Conservation (phyloP, 2,329 filamentous ascomycete genomes). For the Cordyceps farinosa region DNA sequence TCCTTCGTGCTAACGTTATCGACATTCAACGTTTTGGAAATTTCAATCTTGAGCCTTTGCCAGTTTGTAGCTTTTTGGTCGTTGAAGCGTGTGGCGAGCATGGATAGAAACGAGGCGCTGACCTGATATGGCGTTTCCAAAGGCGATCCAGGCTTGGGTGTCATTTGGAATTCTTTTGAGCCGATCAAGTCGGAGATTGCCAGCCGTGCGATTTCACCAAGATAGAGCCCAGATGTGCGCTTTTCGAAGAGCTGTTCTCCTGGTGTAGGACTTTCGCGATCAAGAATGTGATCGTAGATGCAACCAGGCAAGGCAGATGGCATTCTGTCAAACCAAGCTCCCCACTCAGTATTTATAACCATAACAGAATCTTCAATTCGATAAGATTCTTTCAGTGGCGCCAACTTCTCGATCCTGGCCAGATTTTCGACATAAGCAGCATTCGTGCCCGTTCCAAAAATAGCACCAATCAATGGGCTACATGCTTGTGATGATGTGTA, state of each 20-base stretch:
- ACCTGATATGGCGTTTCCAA: slow-evolving; percentile 63
- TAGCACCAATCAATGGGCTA: slow-evolving; percentile 68
- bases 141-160: slow-evolving; percentile 19
- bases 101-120: slow-evolving; percentile 65
- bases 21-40: neutral
- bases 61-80: neutral
- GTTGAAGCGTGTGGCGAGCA: slow-evolving; percentile 28
- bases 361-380: slow-evolving; percentile 56
- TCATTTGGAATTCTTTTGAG: slow-evolving; percentile 15
- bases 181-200: slow-evolving; percentile 49
- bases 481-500: slow-evolving; percentile 71
- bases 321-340: slow-evolving; percentile 67
- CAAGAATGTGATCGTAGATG: slow-evolving; percentile 62
- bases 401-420: slow-evolving; percentile 58
- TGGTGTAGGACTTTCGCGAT: slow-evolving; percentile 66
- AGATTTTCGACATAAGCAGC: slow-evolving; percentile 76
- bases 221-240: slow-evolving; percentile 76
- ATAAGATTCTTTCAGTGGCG: neutral
- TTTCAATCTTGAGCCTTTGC: neutral
- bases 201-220: slow-evolving; percentile 70
- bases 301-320: slow-evolving; percentile 68
- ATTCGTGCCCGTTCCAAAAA: slow-evolving; percentile 80
- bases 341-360: slow-evolving; percentile 82
- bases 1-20: slow-evolving; percentile 34
- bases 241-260: slow-evolving; percentile 82